Percentiles rank a stretch among this genome's conserved stretches.
These are phyloP conservation scores for Cladosporium phlei DNA, from an alignment of 2,329 filamentous ascomycete species.

Conservation along the genomic window DNA sequence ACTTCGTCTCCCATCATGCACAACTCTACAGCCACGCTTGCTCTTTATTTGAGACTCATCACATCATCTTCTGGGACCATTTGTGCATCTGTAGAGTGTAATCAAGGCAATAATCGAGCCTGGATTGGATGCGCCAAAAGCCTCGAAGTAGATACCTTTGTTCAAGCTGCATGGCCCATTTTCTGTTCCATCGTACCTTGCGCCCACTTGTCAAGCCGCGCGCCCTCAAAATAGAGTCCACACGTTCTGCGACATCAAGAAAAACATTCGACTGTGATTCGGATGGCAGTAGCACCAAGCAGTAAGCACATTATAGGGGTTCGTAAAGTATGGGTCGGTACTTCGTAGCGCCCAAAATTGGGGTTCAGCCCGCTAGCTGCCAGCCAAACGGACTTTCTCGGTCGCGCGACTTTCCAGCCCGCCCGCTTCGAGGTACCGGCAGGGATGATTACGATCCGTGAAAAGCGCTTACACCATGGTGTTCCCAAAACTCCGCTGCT, in stretches of 20 bases:
- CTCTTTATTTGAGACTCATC: too few species aligned
- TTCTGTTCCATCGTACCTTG: not conserved
- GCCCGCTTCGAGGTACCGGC: not conserved
- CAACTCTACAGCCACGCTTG: too few species aligned
- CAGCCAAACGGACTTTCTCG: not conserved
- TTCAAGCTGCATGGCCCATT: not conserved
- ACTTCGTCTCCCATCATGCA: too few species aligned
- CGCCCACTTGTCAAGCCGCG: not conserved
- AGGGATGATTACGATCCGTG: not conserved
- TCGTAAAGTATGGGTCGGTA: not conserved
- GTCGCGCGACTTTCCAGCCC: not conserved
- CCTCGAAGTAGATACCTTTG: not conserved
- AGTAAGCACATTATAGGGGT: not conserved
- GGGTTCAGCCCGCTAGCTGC: not conserved
- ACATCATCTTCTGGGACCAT: too few species aligned
- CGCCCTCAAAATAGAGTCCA: not conserved
- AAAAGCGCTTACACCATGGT: not conserved
- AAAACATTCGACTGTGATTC: not conserved
- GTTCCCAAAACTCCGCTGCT: not conserved
- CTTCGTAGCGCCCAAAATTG: not conserved
- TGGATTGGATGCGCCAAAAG: not conserved
- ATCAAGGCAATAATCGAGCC: not conserved
- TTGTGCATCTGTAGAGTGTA: not conserved
- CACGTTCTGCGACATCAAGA: not conserved
- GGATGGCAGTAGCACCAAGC: not conserved